These are phyloP conservation scores for Thielaviopsis musarum DNA, from an alignment of 2,329 filamentous ascomycete species.

Conservation along the genomic window DNA sequence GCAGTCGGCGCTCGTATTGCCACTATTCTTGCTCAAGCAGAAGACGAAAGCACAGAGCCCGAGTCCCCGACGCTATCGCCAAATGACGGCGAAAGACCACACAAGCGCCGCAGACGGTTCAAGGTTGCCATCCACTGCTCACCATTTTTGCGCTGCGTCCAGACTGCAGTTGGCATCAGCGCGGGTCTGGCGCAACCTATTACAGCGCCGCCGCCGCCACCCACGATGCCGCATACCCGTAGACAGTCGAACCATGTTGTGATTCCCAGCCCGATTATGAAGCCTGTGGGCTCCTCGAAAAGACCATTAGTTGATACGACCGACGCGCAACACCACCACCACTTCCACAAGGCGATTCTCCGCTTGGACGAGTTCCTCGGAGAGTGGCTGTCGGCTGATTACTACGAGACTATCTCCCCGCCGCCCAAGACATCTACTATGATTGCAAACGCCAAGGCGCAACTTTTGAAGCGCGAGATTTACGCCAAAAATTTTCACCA, in stretches of 20 bases:
- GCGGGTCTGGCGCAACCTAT: constrained; percentile 46
- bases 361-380: constrained; percentile 85
- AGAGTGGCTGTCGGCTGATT: constrained; percentile 87
- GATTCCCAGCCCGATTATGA: constrained; percentile 11
- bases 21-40: constrained; percentile 44
- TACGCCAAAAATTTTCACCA: constrained; percentile 30
- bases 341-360: constrained; percentile 42
- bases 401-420: constrained; percentile 82
- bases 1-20: constrained; percentile 70
- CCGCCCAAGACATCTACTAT: constrained; percentile 76
- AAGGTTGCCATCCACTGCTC: constrained; percentile 80
- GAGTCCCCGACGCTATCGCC: constrained; percentile 11
- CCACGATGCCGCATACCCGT: neutral
- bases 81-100: constrained; percentile 12
- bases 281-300: constrained; percentile 8
- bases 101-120: constrained; percentile 37
- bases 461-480: constrained; percentile 63
- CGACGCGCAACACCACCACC: constrained; percentile 13
- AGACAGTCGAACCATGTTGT: constrained; percentile 6
- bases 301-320: neutral
- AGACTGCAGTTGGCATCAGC: constrained; percentile 45
- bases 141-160: constrained; percentile 74
- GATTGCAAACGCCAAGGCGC: constrained; percentile 76
- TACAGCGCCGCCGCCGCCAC: constrained; percentile 17
- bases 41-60: constrained; percentile 25